Evolutionary conservation across 208 protist genomes (phyloP), one percentile per base, ranked within the genome.

Genomic region (Acanthamoeba polyphaga): DNA sequence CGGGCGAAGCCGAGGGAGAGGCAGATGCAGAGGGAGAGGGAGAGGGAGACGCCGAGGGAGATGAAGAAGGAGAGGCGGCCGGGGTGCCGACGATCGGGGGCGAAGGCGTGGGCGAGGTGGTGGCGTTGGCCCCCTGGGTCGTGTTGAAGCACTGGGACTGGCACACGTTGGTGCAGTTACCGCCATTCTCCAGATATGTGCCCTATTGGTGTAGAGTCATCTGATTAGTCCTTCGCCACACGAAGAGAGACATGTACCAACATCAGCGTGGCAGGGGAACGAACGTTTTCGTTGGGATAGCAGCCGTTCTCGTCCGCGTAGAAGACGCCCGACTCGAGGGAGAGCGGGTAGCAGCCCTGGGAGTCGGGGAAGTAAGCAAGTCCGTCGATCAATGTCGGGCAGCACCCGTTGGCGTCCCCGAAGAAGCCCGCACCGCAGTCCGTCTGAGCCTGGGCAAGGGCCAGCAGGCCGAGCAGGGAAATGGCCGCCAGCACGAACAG

Each of bases 241-340:
- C n/a, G n/a, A n/a, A n/a, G n/a, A n/a, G n/a, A n/a, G n/a, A n/a
- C n/a, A n/a, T n/a, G n/a, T n/a, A n/a, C n/a, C n/a, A n/a, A n/a
- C n/a, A n/a, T n/a, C n/a, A n/a, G n/a, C n/a, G n/a, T 4, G 1
- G n/a, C 27, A n/a, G 43, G 74, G 1, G 1, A 29, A 55, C 76
- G 24, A 58, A 85, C 76, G 2, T 85, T 58, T 12, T 22, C 78
- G 78, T 87, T 87, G 46, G 78, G 78, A 27, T 87, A 87, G 78
- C 78, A 87, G 19, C 78, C 78, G 19, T n/a, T 60, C 8, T 22
- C 49, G 24, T 87, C 78, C 0, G 78, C 49, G 49, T 87, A 87
- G 78, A 87, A 87, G 24, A 87, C 49, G 9, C 78, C 78, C 0
- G 78, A 62, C 22, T 5, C 51, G 8, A 87, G 78, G 22, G 17